Conservation (phyloP, 495 filamentous ascomycete genomes). For the Rusavskia elegans region DNA sequence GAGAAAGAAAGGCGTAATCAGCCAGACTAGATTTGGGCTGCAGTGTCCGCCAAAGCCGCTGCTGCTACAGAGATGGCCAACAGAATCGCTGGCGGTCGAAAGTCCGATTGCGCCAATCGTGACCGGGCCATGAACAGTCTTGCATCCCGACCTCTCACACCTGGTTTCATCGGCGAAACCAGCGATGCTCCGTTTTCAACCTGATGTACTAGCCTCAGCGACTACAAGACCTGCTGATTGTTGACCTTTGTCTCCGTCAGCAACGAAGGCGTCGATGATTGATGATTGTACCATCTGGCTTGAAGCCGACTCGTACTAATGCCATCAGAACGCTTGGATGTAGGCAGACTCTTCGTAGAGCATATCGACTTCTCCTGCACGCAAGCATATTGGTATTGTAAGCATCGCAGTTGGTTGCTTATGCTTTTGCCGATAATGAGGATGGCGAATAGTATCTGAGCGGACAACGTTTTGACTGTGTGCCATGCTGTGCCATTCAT, state of each 20-base stretch:
- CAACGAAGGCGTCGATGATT: too few species aligned
- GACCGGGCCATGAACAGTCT: background rate
- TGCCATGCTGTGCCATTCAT: conserved; percentile 1
- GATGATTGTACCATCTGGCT: too few species aligned
- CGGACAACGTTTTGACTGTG: conserved; percentile 2
- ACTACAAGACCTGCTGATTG: background rate
- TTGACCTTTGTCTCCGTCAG: too few species aligned
- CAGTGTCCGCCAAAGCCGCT: background rate
- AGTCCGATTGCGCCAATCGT: background rate
- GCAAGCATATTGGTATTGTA: too few species aligned
- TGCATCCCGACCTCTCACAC: background rate
- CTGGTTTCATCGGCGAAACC: background rate
- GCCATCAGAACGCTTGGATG: too few species aligned
- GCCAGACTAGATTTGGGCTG: background rate
- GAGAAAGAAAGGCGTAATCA: background rate
- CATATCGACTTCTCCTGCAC: too few species aligned
- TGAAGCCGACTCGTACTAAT: too few species aligned
- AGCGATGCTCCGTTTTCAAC: background rate
- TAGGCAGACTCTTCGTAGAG: too few species aligned
- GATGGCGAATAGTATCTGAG: background rate
- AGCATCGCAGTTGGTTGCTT: too few species aligned
- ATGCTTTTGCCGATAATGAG: background rate
- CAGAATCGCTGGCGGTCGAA: background rate
- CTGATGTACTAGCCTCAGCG: background rate
- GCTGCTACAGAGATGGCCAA: background rate